Evolutionary conservation across 2,329 filamentous ascomycete species (phyloP), one percentile per base, ranked within the genome.

Genomic region (Phyllosticta citribraziliensis): DNA sequence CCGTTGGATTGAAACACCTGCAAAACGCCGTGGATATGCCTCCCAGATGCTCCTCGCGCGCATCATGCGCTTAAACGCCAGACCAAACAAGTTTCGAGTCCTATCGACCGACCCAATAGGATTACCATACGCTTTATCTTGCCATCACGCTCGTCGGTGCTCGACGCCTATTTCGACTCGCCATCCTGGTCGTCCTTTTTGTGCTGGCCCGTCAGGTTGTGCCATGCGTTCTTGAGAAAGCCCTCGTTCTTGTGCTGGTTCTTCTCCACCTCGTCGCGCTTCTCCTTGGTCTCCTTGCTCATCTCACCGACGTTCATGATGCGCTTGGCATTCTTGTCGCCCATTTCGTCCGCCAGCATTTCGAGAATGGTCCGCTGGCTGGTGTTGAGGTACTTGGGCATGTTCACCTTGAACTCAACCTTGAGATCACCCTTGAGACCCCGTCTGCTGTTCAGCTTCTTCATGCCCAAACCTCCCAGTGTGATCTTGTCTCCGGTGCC

Each of bases 271-370:
- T 68, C 65, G 19, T 67, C 65, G 4, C 64, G 65, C 63, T 66
- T 69, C 56, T 56, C 52, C 30, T 55, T 52, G 3, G 22, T 62
- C 22, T 62, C 56, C 25, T 61, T 57, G 55, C 25, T 56, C 85
- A 83, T 79, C 69, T 78, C 78, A 59, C 74, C 76, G 50, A 96
- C 78, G 70, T 95, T 93, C 91, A 99, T 97, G 61, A 96, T 84
- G 54, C 94, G 83, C 78, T 90, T 94, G 35, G 94, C 94, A 27
- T 84, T 90, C 79, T 92, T 91, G 75, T 99, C 94, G 50, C 84
- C 87, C 85, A 99, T 88, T 78, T 99, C 94, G 69, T 99, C 92
- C 6, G 94, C 94, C 65, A 99, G 84, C 84, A 97, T 93, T 78
- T 99, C 94, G 53, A 96, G 78, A 63, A 99, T 88, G 0, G 90